Evolutionary conservation across 2,329 filamentous ascomycete species (phyloP).

Genomic region (Macrophomina tecta): DNA sequence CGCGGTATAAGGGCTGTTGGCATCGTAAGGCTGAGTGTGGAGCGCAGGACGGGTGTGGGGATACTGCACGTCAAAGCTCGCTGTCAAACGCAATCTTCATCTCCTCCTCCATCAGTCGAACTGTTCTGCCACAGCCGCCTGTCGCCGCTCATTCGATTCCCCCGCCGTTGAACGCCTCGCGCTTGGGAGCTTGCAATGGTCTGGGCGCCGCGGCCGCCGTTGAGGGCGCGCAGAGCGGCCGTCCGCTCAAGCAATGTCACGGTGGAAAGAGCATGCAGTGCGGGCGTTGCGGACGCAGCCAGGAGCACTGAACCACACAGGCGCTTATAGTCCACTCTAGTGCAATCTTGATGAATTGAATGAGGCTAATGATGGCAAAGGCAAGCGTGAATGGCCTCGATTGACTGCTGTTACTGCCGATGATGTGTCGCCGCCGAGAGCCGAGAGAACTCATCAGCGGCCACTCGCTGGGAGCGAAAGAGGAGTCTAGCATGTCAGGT

Average conservation of each 20-base stretch:
- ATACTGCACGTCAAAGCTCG: constrained; percentile 11
- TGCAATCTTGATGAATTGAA: too few relatives aligned
- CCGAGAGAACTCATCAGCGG: too few relatives aligned
- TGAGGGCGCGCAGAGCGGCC: not conserved
- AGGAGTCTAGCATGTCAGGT: too few relatives aligned
- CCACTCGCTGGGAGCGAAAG: too few relatives aligned
- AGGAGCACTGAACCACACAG: not conserved
- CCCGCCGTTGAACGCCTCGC: not conserved
- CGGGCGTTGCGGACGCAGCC: not conserved
- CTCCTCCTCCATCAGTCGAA: not conserved
- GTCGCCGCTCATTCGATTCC: not conserved
- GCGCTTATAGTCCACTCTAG: too few relatives aligned
- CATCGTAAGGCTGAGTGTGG: constrained; percentile 15
- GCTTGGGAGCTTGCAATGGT: not conserved
- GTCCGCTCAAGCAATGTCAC: too few relatives aligned
- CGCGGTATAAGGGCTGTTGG: not conserved
- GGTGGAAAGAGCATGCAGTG: not conserved
- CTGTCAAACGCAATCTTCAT: constrained; percentile 2
- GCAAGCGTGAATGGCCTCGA: not conserved
- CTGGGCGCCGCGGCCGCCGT: too few relatives aligned
- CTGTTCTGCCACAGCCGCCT: not conserved
- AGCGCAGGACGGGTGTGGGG: not conserved
- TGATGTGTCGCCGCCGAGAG: too few relatives aligned
- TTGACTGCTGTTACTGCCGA: not conserved
- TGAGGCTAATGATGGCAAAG: not conserved